Conservation (phyloP, 78 protist genomes). For the Acrasis kona region DNA sequence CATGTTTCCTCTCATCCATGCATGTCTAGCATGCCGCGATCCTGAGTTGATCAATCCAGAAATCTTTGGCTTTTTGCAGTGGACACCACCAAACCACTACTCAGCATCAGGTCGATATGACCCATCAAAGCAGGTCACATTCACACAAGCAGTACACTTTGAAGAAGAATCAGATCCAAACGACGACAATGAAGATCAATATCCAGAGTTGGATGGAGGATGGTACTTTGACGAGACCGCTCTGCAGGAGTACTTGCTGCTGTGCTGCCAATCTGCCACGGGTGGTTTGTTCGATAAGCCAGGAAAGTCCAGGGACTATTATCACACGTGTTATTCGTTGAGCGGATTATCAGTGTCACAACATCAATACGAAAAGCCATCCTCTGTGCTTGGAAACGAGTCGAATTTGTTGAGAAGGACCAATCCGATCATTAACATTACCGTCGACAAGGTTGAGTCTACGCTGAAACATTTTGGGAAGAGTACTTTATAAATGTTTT, state of each 20-base stretch:
- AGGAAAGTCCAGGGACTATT: constrained; percentile 54
- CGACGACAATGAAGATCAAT: neutral
- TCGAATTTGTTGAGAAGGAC: neutral
- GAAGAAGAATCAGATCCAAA: neutral
- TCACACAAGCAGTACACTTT: too few species aligned
- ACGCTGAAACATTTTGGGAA: neutral
- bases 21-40: neutral
- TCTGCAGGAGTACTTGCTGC: constrained; percentile 60
- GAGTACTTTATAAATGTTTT: too few species aligned
- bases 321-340: constrained; percentile 87
- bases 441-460: neutral
- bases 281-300: constrained; percentile 86
- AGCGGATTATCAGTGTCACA: constrained; percentile 62
- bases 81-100: too few species aligned
- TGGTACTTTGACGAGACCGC: constrained; percentile 32
- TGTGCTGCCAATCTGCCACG: constrained; percentile 53
- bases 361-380: neutral
- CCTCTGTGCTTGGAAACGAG: neutral
- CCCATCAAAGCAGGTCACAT: too few species aligned
- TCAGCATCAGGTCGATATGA: too few species aligned
- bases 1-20: neutral
- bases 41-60: neutral
- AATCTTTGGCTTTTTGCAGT: neutral
- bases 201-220: neutral
- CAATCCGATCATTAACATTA: neutral